Conservation (phyloP, 176 grass and related monocot genomes). For the Cocos nucifera region DNA sequence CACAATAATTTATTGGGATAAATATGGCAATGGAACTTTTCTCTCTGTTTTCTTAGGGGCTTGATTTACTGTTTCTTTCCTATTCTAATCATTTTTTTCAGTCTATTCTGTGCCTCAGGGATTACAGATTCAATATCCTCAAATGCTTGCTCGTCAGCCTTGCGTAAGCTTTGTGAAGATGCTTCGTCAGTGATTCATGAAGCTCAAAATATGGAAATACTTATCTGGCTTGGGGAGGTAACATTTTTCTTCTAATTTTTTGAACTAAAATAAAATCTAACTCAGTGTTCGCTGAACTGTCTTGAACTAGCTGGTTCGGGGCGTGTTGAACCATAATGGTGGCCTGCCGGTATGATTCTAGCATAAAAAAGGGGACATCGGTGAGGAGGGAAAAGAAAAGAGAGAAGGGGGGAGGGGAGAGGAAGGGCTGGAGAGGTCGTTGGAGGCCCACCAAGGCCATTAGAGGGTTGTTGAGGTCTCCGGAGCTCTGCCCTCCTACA, state of each 20-base stretch:
- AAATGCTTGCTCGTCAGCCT: constrained; percentile 73
- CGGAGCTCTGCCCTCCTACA: too few relatives aligned
- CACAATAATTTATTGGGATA: constrained; percentile 7
- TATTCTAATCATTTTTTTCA: constrained; percentile 32
- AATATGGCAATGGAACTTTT: not conserved
- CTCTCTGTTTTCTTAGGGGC: not conserved
- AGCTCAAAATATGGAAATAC: constrained; percentile 72
- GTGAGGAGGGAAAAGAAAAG: too few relatives aligned
- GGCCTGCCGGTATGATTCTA: too few relatives aligned
- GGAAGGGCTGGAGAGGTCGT: too few relatives aligned
- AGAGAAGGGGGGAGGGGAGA: too few relatives aligned
- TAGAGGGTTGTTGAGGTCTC: too few relatives aligned
- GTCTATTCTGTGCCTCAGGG: constrained; percentile 84
- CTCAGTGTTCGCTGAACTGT: too few relatives aligned
- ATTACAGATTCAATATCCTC: constrained; percentile 69
- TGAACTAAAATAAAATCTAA: too few relatives aligned
- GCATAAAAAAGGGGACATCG: too few relatives aligned
- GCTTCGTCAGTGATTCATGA: constrained; percentile 64
- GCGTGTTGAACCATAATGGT: too few relatives aligned
- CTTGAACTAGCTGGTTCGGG: too few relatives aligned
- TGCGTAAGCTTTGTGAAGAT: constrained; percentile 95
- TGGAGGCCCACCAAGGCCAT: too few relatives aligned
- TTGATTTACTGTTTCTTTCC: not conserved
- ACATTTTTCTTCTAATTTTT: not conserved
- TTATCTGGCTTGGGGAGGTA: constrained; percentile 96